These are phyloP conservation scores for Xerophyta viscosa DNA, from an alignment of 106 monocot genomes.

Conservation along the genomic window DNA sequence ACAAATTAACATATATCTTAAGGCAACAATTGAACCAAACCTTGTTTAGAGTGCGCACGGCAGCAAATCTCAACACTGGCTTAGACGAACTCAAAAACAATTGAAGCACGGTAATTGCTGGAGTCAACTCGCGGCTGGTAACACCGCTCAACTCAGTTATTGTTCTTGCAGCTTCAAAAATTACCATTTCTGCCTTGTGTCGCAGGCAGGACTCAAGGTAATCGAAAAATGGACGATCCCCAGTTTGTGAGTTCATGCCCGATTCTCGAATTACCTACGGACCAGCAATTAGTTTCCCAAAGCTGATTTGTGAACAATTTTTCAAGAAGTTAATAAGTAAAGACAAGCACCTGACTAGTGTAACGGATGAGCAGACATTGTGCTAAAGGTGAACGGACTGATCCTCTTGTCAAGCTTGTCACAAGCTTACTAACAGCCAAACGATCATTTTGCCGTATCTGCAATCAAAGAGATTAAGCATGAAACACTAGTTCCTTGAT, in stretches of 20 bases:
- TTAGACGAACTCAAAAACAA: constrained; percentile 99
- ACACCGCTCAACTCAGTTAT: constrained; percentile 92
- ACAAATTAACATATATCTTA: too few species aligned
- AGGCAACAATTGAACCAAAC: too few species aligned
- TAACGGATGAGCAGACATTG: constrained; percentile 95
- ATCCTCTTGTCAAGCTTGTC: constrained; percentile 81
- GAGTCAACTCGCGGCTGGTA: constrained; percentile 82
- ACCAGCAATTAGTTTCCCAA: constrained; percentile 1
- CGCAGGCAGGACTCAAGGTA: constrained; percentile 85
- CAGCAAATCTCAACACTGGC: constrained; percentile 97
- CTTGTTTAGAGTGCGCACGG: constrained; percentile 97
- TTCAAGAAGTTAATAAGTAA: too few species aligned
- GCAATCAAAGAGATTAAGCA: constrained; percentile 1
- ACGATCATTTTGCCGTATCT: constrained; percentile 98
- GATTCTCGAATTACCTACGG: constrained; percentile 81
- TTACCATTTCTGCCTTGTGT: constrained; percentile 99
- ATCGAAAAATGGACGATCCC: constrained; percentile 88
- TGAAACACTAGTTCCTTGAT: background rate
- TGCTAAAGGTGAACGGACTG: constrained; percentile 91
- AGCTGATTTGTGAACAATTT: background rate
- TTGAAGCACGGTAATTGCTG: constrained; percentile 95
- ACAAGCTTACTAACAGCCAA: constrained; percentile 96
- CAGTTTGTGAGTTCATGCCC: constrained; percentile 53
- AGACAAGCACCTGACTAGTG: constrained; percentile 64
- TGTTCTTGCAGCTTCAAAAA: constrained; percentile 96